Base-by-base conservation (phyloP, 345 rosid genomes). In the Aegle marmelos region DNA sequence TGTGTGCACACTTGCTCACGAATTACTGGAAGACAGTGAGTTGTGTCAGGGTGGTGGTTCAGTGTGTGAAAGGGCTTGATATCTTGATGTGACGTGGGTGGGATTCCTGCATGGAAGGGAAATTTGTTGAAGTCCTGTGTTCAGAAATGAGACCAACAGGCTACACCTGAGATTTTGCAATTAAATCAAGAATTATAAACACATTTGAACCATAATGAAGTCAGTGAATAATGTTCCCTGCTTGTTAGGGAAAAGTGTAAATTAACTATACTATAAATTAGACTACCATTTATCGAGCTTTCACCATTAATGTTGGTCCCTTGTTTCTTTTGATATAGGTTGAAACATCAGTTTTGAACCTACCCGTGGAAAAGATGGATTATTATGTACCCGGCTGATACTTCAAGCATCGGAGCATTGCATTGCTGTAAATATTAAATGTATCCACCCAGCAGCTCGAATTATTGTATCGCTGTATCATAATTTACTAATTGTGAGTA, bases 301-400 rank as follows among this genome's bases (percentile, higher is more conserved):
- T 45, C 2, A 33, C 5, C 3, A 22, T 33, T 54, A 45, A 41
- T 14, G 27, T 21, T 36, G 62, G 34, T 5, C 57, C 9, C 7
- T 45, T 21, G 27, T 59, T 71, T 21, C 57, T 62, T 33, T 21
- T 73, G 24, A 2, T 58, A 54, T 41, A 92, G 99, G 98, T 87
- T 72, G 99, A 93, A 22, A 87, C 86, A 75, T 90, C 96, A 9
- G 94, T 91, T 59, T 78, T 93, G 79, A 95, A 95, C 84, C 91
- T 95, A 39, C 97, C 97, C 0, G 96, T 94, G 67, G 99, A 95
- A 48, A 92, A 95, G 87, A 95, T 95, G 99, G 98, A 95, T 84
- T 93, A 87, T 83, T 93, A 83, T 69, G 92, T 91, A 27, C 88
- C 99, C 34, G 98, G 98, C 48, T 95, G 79, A 86, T 70, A 9